Conservation (phyloP, 139 green algal genomes). For the Chlamydomonas eustigma region DNA sequence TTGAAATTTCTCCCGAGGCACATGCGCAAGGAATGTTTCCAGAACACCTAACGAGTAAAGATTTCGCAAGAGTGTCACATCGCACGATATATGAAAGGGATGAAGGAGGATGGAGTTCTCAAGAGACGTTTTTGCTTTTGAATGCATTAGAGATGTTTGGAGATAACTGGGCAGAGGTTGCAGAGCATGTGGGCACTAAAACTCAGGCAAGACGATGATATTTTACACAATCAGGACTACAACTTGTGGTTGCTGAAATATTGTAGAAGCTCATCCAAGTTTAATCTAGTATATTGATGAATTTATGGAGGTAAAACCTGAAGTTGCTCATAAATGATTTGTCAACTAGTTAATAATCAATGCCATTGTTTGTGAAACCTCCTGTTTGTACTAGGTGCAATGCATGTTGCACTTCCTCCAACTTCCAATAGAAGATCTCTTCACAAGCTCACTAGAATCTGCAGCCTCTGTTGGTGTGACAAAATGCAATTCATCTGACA, state of each 20-base stretch:
- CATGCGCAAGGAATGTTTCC: constrained; percentile 77
- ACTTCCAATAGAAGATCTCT: constrained; percentile 1
- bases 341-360: background rate
- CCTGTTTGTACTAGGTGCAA: constrained; percentile 3
- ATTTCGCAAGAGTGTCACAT: constrained; percentile 81
- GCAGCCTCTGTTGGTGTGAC: background rate
- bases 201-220: background rate
- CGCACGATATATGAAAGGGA: background rate
- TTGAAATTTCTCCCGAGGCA: constrained; percentile 74
- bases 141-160: constrained; percentile 80
- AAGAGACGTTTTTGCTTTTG: constrained; percentile 59
- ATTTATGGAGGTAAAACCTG: background rate
- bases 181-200: constrained; percentile 69
- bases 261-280: background rate
- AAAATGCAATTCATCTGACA: background rate
- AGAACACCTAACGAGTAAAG: constrained; percentile 53
- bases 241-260: background rate
- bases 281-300: background rate
- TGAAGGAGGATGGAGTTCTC: constrained; percentile 30
- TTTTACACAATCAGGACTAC: background rate
- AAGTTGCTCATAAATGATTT: background rate
- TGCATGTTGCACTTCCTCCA: constrained; percentile 8
- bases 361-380: background rate
- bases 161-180: constrained; percentile 83
- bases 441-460: background rate